A percentile compares a stretch with the other conserved stretches of the same genome.
phyloP scores from a whole-genome alignment of 495 filamentous ascomycete genomes.

The Hypoxylon lienhwacheense region DNA sequence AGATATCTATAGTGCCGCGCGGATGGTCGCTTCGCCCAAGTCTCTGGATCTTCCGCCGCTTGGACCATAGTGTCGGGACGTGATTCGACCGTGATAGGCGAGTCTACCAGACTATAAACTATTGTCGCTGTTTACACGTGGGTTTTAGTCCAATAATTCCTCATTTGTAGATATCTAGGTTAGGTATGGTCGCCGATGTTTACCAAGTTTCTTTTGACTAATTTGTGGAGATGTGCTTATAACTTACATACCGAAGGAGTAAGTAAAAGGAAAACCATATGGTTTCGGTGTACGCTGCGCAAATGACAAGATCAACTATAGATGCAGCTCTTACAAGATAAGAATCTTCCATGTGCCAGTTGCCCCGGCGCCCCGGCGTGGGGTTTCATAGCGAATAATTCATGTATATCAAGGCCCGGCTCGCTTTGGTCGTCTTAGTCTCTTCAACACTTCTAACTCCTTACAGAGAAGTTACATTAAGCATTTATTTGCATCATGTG shows the following conservation, averaged over 20 bases:
- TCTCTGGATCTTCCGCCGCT: constrained; percentile 11
- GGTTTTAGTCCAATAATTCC: constrained; percentile 20
- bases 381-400: background rate
- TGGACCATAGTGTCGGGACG: constrained; percentile 16
- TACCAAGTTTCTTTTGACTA: background rate
- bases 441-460: background rate
- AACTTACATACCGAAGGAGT: too few relatives aligned
- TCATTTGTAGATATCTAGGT: background rate
- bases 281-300: constrained; percentile 10
- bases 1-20: constrained; percentile 15
- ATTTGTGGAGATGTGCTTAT: background rate
- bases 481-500: constrained; percentile 33
- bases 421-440: background rate
- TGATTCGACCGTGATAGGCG: constrained; percentile 10
- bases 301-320: background rate
- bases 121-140: constrained; percentile 13
- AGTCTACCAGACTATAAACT: constrained; percentile 2
- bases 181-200: constrained; percentile 21
- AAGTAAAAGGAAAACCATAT: background rate
- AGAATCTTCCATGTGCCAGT: constrained; percentile 13
- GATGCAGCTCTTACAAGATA: constrained; percentile 15
- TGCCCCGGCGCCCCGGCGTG: background rate
- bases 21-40: constrained; percentile 24
- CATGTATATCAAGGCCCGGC: background rate
- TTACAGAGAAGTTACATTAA: background rate